Percentiles rank a stretch among this genome's conserved stretches.
Conservation (phyloP, 2,329 filamentous ascomycete species). For the Botrytis hyacinthi region DNA sequence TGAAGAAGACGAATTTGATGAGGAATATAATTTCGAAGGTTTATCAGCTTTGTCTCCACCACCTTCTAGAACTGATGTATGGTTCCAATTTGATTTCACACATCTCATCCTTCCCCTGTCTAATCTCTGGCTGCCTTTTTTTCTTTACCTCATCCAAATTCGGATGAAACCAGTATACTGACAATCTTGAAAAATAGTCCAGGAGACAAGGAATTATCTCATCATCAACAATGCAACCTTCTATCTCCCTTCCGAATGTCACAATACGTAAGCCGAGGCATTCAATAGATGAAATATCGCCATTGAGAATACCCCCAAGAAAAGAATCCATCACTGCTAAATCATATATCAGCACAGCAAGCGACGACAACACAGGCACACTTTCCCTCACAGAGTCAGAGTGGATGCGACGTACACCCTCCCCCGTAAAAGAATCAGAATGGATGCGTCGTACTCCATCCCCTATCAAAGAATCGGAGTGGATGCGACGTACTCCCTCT, state of each 20-base stretch:
- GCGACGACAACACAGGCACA: constrained; percentile 22
- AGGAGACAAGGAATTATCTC: constrained; percentile 24
- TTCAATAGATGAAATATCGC: background rate
- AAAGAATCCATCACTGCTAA: background rate
- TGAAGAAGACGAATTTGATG: background rate
- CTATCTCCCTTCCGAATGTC: constrained; percentile 26
- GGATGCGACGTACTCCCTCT: constrained; percentile 33
- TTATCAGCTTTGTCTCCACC: constrained; percentile 4
- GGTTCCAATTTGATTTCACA: background rate
- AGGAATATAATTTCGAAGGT: background rate
- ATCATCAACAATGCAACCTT: constrained; percentile 15
- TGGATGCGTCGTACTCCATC: constrained; percentile 34
- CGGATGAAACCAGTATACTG: background rate
- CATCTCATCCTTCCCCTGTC: background rate
- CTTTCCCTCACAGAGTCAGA: constrained; percentile 32
- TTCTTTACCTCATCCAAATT: background rate
- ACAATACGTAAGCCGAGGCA: constrained; percentile 24
- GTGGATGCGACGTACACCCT: constrained; percentile 33
- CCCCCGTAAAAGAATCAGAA: constrained; percentile 27
- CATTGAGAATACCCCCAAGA: background rate
- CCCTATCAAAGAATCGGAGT: constrained; percentile 30
- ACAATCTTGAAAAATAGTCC: background rate
- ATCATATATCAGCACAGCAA: background rate
- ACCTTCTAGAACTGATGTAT: background rate
- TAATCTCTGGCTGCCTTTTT: background rate